Conservation (phyloP, 2,329 filamentous ascomycete genomes). For the Nemania abortiva region DNA sequence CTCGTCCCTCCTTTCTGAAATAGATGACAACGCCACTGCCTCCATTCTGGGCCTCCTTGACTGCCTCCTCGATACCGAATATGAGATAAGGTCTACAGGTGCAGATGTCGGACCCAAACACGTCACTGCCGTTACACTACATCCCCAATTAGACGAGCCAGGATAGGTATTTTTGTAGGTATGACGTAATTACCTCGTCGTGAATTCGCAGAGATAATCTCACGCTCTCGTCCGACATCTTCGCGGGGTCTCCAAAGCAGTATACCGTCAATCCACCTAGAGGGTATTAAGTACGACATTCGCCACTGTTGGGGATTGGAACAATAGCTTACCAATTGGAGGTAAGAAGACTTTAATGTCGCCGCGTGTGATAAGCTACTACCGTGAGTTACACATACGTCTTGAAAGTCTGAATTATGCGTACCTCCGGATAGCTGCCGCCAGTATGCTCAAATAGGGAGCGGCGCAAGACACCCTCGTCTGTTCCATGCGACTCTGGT, state of each 20-base stretch:
- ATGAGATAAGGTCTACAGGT: slow-evolving; percentile 96
- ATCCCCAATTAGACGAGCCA: slow-evolving; percentile 37
- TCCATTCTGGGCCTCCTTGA: slow-evolving; percentile 95
- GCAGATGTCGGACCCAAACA: slow-evolving; percentile 98
- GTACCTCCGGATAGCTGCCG: slow-evolving; percentile 89
- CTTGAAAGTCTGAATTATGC: background rate
- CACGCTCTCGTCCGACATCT: slow-evolving; percentile 88
- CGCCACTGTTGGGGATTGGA: background rate
- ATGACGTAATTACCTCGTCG: slow-evolving; percentile 63
- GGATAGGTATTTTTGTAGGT: slow-evolving; percentile 3
- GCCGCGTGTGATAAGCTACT: slow-evolving; percentile 83
- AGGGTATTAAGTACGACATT: slow-evolving; percentile 31
- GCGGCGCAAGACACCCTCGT: slow-evolving; percentile 87
- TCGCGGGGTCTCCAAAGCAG: slow-evolving; percentile 94
- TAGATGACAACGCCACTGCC: slow-evolving; percentile 97
- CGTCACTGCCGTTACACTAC: slow-evolving; percentile 93
- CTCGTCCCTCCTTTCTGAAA: slow-evolving; percentile 96
- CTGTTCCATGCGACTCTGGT: slow-evolving; percentile 54
- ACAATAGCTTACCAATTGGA: slow-evolving; percentile 77
- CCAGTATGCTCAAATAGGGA: slow-evolving; percentile 95
- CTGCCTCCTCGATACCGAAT: slow-evolving; percentile 96
- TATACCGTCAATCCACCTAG: slow-evolving; percentile 90
- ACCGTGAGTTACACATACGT: slow-evolving; percentile 41
- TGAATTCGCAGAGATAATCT: slow-evolving; percentile 86
- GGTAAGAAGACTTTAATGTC: slow-evolving; percentile 97